A percentile compares a stretch with the other conserved stretches of the same genome.
These are phyloP conservation scores for Neonectria sp. DNA, from an alignment of 2,329 filamentous ascomycete species.

Conservation along the genomic window DNA sequence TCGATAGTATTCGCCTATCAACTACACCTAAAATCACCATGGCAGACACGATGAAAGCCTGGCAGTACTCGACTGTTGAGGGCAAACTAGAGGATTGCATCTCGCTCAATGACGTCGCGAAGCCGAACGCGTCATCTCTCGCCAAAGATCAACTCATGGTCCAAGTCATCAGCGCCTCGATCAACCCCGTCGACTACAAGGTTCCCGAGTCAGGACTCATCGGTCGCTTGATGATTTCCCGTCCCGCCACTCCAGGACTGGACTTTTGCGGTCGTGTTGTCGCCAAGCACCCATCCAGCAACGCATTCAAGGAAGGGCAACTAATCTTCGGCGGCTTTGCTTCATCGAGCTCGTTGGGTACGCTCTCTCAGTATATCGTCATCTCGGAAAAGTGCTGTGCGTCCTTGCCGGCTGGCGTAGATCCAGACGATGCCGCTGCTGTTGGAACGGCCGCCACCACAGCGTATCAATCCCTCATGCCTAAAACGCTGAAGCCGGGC, in stretches of 20 bases:
- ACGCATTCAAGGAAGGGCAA: background rate
- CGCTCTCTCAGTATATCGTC: constrained; percentile 11
- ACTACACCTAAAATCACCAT: background rate
- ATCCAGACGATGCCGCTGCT: constrained; percentile 12
- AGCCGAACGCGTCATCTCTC: constrained; percentile 8
- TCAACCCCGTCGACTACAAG: constrained; percentile 61
- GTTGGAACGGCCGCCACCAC: constrained; percentile 40
- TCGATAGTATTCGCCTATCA: too few species aligned
- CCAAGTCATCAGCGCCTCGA: constrained; percentile 53
- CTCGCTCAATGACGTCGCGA: background rate
- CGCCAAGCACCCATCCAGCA: constrained; percentile 24
- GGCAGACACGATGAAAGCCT: constrained; percentile 6
- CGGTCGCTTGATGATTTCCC: constrained; percentile 39
- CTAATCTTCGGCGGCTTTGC: constrained; percentile 14
- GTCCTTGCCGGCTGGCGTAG: constrained; percentile 8
- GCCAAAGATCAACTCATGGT: constrained; percentile 50
- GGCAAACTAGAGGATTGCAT: constrained; percentile 9
- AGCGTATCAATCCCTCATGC: constrained; percentile 41
- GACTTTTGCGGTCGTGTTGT: constrained; percentile 64
- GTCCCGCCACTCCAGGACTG: constrained; percentile 57
- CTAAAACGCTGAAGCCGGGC: constrained; percentile 21
- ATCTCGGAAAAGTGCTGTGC: constrained; percentile 1
- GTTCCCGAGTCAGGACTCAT: constrained; percentile 53
- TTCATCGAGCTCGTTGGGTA: background rate
- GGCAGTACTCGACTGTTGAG: constrained; percentile 11